phyloP scores from a whole-genome alignment of 139 green algal genomes.

The Chlorella sorokiniana region DNA sequence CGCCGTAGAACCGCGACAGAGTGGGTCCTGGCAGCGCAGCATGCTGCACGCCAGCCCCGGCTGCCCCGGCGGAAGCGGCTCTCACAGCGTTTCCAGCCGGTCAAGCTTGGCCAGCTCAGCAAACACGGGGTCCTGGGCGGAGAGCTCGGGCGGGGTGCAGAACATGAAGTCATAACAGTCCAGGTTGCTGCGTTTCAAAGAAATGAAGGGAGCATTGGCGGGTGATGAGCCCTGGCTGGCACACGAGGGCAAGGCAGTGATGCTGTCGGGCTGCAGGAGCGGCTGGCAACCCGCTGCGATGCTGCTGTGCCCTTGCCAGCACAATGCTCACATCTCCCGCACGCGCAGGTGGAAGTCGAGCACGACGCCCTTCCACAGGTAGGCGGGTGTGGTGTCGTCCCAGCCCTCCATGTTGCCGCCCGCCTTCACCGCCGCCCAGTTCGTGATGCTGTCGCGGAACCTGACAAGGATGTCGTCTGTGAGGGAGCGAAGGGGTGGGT shows the following conservation, averaged over 20 bases:
- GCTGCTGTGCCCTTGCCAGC: neutral
- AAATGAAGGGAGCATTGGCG: neutral
- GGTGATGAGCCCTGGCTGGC: neutral
- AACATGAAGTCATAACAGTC: slow-evolving; percentile 15
- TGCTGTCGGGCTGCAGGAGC: neutral
- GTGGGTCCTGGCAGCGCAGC: neutral
- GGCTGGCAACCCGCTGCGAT: neutral
- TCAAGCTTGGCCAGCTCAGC: slow-evolving; percentile 5
- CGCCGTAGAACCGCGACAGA: neutral
- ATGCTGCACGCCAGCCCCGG: too few species aligned
- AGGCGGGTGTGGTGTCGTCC: slow-evolving; percentile 14
- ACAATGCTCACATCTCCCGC: slow-evolving; percentile 16
- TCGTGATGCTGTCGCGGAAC: slow-evolving; percentile 17
- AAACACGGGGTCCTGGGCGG: neutral
- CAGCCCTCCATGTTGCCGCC: slow-evolving; percentile 15
- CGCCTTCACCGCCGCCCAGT: slow-evolving; percentile 19
- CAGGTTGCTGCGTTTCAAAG: neutral
- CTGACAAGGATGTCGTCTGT: slow-evolving; percentile 21
- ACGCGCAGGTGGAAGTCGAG: slow-evolving; percentile 30
- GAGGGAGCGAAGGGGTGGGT: too few species aligned
- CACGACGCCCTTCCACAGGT: slow-evolving; percentile 13
- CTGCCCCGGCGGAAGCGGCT: too few species aligned
- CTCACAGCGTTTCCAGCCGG: slow-evolving; percentile 13
- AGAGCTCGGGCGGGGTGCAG: neutral
- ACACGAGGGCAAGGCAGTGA: neutral